Base-by-base conservation (phyloP, 768 basidiomycete genomes). In the Kwoniella sp. region DNA sequence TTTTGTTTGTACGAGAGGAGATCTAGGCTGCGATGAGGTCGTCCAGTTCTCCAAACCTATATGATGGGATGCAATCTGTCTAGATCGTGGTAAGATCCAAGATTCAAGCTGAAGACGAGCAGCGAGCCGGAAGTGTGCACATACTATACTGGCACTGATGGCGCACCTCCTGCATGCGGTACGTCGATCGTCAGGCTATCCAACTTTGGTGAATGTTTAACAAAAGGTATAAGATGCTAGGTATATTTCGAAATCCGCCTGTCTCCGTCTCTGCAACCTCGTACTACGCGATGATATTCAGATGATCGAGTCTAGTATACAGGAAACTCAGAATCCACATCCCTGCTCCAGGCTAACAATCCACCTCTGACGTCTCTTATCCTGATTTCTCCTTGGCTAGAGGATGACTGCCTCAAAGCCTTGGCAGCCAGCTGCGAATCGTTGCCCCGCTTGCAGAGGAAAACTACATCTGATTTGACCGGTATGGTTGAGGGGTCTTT, bases 351-450 rank as follows among this genome's bases (percentile, higher is more conserved):
- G 26, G 89, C 89, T 69, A 83, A 81, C 53, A 96, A 80, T 0
- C 94, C 94, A 22, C 94, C 93, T 8, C 90, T 82, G 3, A 94
- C 83, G 79, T 95, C 75, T 40, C 63, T 55, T 8, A 78, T 61
- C 55, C 33, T 53, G 44, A 33, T 21, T 47, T 19, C 46, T 26
- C 48, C 48, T 49, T 49, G 48, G 15, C 9, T 26, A 5, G 21
- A 4, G 17, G 5, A 22, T 49, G 25, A 49, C 65, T 71, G 52
- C 74, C 66, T 57, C 21, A 91, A 72, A 5, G 87, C 86, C 36
- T 86, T 83, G 0, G 87, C 92, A 29, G 93, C 95, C 21, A 91
- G 85, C 77, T 92, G 90, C 0, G 92, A 95, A 78, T 97, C 95
- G 73, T 97, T 98, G 4, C 95, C 94, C 22, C 92, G 82, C 29